A percentile compares a stretch with the other conserved stretches of the same genome.
These are phyloP conservation scores for barley (Hordeum vulgare) DNA, from an alignment of 176 grass and related monocot genomes.

Conservation along the genomic window DNA sequence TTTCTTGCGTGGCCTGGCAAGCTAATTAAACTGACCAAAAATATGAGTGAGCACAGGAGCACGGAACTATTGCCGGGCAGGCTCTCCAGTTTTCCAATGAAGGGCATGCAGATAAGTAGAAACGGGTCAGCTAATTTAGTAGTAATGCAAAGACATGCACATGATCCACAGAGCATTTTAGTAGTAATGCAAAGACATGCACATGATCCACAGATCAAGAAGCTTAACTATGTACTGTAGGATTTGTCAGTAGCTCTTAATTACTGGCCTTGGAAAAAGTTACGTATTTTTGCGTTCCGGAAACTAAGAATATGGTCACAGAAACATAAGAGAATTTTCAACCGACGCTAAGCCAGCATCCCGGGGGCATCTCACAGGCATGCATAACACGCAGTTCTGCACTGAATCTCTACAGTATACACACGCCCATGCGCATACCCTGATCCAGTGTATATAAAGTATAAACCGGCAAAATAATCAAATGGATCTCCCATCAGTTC, in stretches of 20 bases:
- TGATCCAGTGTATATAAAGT: not conserved
- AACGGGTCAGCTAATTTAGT: not conserved
- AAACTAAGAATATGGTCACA: not conserved
- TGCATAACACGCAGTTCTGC: not conserved
- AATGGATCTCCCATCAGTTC: not conserved
- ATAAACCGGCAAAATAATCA: not conserved
- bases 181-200: not conserved
- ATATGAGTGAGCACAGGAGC: not conserved
- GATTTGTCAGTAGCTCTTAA: not conserved
- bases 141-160: not conserved
- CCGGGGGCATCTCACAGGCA: not conserved
- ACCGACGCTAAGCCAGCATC: not conserved
- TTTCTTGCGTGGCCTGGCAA: not conserved
- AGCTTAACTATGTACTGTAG: not conserved
- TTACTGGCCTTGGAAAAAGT: not conserved
- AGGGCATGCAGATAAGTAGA: not conserved
- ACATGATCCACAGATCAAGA: not conserved
- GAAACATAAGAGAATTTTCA: not conserved
- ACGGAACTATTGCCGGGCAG: not conserved
- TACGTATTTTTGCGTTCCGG: not conserved
- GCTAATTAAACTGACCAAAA: constrained; percentile 5
- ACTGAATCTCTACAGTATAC: not conserved
- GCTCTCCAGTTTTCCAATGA: not conserved
- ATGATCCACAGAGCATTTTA: not conserved
- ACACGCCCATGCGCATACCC: not conserved